These are phyloP conservation scores for Mollisiaceae sp. DNA, from an alignment of 2,329 filamentous ascomycete genomes.

Conservation along the genomic window DNA sequence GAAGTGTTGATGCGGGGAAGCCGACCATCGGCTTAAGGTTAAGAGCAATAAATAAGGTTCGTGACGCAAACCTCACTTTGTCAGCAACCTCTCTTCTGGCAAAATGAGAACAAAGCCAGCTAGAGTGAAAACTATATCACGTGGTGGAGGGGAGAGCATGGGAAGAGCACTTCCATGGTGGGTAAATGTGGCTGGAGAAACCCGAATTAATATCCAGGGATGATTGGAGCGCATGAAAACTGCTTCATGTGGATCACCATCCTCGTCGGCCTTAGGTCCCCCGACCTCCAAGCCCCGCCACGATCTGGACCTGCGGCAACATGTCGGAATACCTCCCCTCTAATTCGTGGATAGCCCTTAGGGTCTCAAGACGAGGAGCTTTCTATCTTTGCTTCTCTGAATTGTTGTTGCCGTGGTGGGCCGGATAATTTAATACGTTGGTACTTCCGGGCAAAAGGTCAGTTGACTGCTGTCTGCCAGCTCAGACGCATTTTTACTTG, in stretches of 20 bases:
- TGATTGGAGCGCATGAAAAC: slow-evolving; percentile 26
- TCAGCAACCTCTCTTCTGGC: background rate
- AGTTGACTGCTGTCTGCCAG: slow-evolving; percentile 12
- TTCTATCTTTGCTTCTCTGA: slow-evolving; percentile 9
- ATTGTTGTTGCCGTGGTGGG: background rate
- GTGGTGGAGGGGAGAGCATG: background rate
- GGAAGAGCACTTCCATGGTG: background rate
- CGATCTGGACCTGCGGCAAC: background rate
- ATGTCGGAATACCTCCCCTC: slow-evolving; percentile 8
- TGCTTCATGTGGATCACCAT: slow-evolving; percentile 11
- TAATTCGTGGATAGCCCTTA: slow-evolving; percentile 5
- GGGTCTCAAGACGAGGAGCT: background rate
- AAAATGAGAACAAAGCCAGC: background rate
- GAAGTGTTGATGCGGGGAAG: slow-evolving; percentile 4
- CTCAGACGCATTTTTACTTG: background rate
- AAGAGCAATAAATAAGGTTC: background rate
- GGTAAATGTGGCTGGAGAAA: background rate
- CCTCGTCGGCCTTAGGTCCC: slow-evolving; percentile 14
- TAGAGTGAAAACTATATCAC: background rate
- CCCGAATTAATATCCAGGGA: background rate
- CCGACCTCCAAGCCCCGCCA: slow-evolving; percentile 24
- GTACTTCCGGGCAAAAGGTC: slow-evolving; percentile 5
- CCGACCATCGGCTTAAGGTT: background rate
- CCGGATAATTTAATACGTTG: slow-evolving; percentile 12
- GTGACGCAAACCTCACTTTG: slow-evolving; percentile 4